Percentiles rank a stretch among this genome's conserved stretches.
Conservation (phyloP, 768 basidiomycete genomes). For the Aureoboletus auriporus region DNA sequence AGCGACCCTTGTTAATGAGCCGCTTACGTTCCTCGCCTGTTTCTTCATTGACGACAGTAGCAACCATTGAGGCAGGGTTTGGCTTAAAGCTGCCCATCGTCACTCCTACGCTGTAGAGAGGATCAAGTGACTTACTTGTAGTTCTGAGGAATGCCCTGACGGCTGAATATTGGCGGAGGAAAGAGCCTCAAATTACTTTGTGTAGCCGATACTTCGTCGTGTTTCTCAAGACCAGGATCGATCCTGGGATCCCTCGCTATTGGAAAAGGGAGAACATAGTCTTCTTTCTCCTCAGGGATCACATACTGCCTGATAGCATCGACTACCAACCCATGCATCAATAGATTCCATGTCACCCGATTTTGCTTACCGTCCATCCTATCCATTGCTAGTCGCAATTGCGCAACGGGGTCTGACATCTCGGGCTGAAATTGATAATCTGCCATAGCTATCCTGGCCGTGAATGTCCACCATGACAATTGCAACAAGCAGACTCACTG, state of each 20-base stretch:
- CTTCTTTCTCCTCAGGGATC: slow-evolving; percentile 66
- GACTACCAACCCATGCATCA: slow-evolving; percentile 41
- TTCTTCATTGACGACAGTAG: slow-evolving; percentile 63
- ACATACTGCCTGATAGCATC: slow-evolving; percentile 66
- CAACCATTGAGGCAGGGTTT: slow-evolving; percentile 68
- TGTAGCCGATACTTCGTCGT: slow-evolving; percentile 17
- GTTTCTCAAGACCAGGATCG: slow-evolving; percentile 42
- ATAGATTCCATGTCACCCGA: neutral
- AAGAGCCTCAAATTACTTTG: slow-evolving; percentile 69
- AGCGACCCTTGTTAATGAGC: slow-evolving; percentile 81
- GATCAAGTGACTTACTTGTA: slow-evolving; percentile 57
- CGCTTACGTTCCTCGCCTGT: slow-evolving; percentile 81
- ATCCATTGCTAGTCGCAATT: slow-evolving; percentile 70
- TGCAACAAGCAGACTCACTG: slow-evolving; percentile 49
- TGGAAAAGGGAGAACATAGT: slow-evolving; percentile 42
- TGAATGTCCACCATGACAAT: neutral
- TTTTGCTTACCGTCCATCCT: slow-evolving; percentile 71
- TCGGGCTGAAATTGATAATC: slow-evolving; percentile 89
- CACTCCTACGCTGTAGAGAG: neutral
- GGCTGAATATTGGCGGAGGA: slow-evolving; percentile 87
- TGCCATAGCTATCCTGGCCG: slow-evolving; percentile 68
- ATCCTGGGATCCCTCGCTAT: slow-evolving; percentile 39
- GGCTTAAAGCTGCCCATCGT: slow-evolving; percentile 59
- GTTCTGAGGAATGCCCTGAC: slow-evolving; percentile 71
- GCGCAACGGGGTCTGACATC: slow-evolving; percentile 61